Conservation (phyloP, 257 asterid genomes). For the Pogostemon cablin region DNA sequence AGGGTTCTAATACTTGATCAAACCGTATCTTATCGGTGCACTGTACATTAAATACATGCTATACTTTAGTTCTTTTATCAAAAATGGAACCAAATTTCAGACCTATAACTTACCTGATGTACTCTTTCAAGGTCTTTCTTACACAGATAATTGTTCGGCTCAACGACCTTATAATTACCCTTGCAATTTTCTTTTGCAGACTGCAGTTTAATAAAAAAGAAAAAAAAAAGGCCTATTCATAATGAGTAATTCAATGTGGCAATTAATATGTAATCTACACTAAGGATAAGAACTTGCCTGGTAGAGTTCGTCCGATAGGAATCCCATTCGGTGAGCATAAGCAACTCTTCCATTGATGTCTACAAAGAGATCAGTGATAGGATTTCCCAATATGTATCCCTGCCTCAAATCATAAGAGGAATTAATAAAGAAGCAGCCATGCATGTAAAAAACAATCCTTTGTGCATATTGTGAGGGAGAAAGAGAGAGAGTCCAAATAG, state of each 20-base stretch:
- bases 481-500: no score
- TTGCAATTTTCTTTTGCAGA: conserved; percentile 35
- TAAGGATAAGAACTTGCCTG: conserved; percentile 23
- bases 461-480: no score
- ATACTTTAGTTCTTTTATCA: no score
- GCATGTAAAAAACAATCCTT: no score
- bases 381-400: conserved; percentile 46
- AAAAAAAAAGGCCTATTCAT: neutral
- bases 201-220: conserved; percentile 1
- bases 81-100: no score
- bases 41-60: neutral
- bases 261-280: neutral
- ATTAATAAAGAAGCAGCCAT: neutral
- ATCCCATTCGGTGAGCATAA: conserved; percentile 46
- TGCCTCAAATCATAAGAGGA: conserved; percentile 12
- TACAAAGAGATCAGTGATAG: neutral
- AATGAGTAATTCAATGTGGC: neutral
- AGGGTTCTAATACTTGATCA: conserved; percentile 28
- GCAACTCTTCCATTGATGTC: conserved; percentile 29
- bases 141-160: conserved; percentile 29
- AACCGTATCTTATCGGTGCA: conserved; percentile 10
- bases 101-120: conserved; percentile 22
- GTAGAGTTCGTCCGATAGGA: conserved; percentile 39
- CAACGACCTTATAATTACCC: conserved; percentile 19
- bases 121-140: conserved; percentile 21